Conservation (phyloP, 2,329 filamentous ascomycete species). For the Hypoxylon sp. region DNA sequence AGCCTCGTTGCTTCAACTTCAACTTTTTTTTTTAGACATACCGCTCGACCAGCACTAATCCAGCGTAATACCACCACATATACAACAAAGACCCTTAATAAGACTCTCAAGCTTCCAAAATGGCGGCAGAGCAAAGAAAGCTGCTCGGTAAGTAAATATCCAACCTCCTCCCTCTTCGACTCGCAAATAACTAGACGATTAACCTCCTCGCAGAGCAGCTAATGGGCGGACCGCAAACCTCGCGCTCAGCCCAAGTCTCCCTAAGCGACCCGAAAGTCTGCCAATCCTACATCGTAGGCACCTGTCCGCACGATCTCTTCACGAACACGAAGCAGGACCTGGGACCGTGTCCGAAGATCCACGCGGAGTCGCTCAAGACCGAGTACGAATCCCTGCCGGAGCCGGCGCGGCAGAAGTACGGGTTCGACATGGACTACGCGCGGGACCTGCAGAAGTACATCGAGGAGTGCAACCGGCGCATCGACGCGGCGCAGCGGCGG, state of each 20-base stretch:
- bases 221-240: slow-evolving; percentile 78
- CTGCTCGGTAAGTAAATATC: slow-evolving; percentile 75
- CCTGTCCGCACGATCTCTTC: slow-evolving; percentile 98
- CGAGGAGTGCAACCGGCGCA: slow-evolving; percentile 93
- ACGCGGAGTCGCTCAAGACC: slow-evolving; percentile 85
- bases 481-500: slow-evolving; percentile 86
- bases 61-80: too few relatives aligned
- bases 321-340: slow-evolving; percentile 99
- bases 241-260: slow-evolving; percentile 81
- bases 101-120: slow-evolving; percentile 51
- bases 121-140: slow-evolving; percentile 98
- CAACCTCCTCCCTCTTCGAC: slow-evolving; percentile 2
- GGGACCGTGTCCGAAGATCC: slow-evolving; percentile 85
- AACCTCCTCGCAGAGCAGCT: slow-evolving; percentile 75
- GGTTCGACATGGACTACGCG: slow-evolving; percentile 97
- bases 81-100: too few relatives aligned
- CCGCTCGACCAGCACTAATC: too few relatives aligned
- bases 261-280: slow-evolving; percentile 94
- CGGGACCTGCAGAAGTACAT: slow-evolving; percentile 96
- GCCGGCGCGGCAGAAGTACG: slow-evolving; percentile 77
- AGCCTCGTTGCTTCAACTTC: slow-evolving; percentile 37
- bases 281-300: slow-evolving; percentile 91
- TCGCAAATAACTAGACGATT: slow-evolving; percentile 5
- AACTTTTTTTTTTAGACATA: slow-evolving; percentile 14
- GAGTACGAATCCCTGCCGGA: slow-evolving; percentile 83